Base-by-base conservation (phyloP, 2,329 filamentous ascomycete genomes). In the Claviceps digitariae region DNA sequence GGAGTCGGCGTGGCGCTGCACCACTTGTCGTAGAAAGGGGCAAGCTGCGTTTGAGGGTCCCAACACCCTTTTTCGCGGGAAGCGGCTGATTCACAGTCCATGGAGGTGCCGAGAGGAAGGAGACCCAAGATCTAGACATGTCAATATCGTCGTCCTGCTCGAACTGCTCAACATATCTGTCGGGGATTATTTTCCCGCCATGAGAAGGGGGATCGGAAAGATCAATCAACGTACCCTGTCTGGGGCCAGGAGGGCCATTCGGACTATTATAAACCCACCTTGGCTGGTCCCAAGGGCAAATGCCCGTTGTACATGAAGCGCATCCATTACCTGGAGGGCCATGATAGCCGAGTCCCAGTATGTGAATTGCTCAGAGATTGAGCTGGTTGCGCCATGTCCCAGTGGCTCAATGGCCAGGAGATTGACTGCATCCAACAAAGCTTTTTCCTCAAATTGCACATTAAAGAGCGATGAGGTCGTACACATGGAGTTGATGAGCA, bases 311-410 rank as follows among this genome's bases (percentile, higher is more conserved):
- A 78, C 67, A 2, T 68, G 67, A 3, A 79, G 67, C 5, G 68
- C 68, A 41, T 79, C 72, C 69, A 82, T 68, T 1, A 78, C 75
- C 64, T 82, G 77, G 9, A 79, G 64, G 12, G 73, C 72, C 73
- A 82, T 73, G 55, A 70, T 64, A 46, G 76, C 75, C 3, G 74
- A 66, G 61, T 79, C 76, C 76, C 76, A 79, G 65, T 77, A 78
- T 2, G 74, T 78, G 59, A 75, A 79, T 55, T 75, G 72, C 59
- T 76, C 73, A 0, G 61, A 59, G n/a, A 62, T 52, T 53, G 61
- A 67, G 53, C 62, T 65, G 1, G 75, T 77, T 17, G 69, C 63
- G 56, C 75, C 75, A 58, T 79, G 75, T 53, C 75, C 76, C 0
- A 79, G 69, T 1, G 73, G 74, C 63, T 78, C 76, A 53, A 79